These are phyloP conservation scores for Paulownia fortunei DNA, from an alignment of 257 asterid genomes.

Conservation along the genomic window DNA sequence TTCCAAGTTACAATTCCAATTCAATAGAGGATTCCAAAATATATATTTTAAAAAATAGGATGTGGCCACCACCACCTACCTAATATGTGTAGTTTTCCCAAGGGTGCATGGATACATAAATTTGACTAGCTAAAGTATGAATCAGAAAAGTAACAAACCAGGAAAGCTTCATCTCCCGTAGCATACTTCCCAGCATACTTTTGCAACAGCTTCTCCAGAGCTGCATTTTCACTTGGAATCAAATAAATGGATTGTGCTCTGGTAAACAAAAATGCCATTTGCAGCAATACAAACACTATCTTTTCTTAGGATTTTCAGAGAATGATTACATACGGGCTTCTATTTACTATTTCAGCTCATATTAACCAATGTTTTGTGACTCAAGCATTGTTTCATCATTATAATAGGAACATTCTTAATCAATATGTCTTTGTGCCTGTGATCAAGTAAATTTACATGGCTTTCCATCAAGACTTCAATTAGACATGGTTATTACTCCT, in stretches of 20 bases:
- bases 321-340: constrained; percentile 6
- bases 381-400: not conserved
- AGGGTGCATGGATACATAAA: not conserved
- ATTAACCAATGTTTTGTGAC: not conserved
- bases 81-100: not conserved
- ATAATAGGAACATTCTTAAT: not conserved
- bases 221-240: constrained; percentile 48
- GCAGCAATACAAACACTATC: not conserved
- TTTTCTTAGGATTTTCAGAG: not conserved
- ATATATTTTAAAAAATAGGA: not conserved
- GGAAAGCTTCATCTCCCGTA: constrained; percentile 67
- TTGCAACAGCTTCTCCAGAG: constrained; percentile 73
- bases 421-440: not conserved
- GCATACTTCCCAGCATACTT: constrained; percentile 74
- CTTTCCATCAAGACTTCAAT: not conserved
- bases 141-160: constrained; percentile 54
- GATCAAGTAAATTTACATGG: not conserved
- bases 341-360: not conserved
- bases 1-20: constrained; percentile 4
- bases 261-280: not conserved
- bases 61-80: not conserved
- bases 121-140: constrained; percentile 3
- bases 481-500: constrained; percentile 14
- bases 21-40: not conserved
- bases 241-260: constrained; percentile 5